Evolutionary conservation across 2,329 filamentous ascomycete genomes (phyloP).

Genomic region (Talaromyces piceae): DNA sequence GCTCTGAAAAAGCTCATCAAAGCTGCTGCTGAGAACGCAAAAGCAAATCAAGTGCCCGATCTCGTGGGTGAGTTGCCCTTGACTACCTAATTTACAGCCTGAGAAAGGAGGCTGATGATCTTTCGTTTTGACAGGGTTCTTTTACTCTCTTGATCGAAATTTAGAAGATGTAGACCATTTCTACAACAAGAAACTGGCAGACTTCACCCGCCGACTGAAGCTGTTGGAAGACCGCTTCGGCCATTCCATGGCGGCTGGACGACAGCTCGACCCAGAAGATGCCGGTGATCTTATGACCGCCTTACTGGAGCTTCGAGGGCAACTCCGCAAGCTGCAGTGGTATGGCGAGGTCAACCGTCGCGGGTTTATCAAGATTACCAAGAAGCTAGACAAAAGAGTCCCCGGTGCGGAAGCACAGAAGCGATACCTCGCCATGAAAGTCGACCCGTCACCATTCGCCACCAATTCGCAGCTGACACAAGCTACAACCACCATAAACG

Average conservation of each 20-base stretch:
- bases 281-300: constrained; percentile 85
- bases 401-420: constrained; percentile 68
- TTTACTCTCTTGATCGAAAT: constrained; percentile 92
- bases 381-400: constrained; percentile 96
- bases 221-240: constrained; percentile 85
- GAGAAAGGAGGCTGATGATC: constrained; percentile 9
- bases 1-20: constrained; percentile 89
- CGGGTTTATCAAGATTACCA: constrained; percentile 97
- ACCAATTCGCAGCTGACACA: constrained; percentile 57
- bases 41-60: constrained; percentile 69
- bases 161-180: constrained; percentile 94
- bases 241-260: constrained; percentile 58
- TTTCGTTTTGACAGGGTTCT: constrained; percentile 64
- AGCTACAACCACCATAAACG: constrained; percentile 67
- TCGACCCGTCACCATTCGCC: constrained; percentile 81
- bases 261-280: constrained; percentile 78
- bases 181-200: constrained; percentile 91
- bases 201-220: constrained; percentile 74
- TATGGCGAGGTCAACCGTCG: constrained; percentile 94
- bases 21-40: constrained; percentile 57
- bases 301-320: constrained; percentile 76
- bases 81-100: not conserved
- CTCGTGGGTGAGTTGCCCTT: constrained; percentile 65
- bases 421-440: constrained; percentile 81
- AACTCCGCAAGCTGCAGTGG: constrained; percentile 89